Percentiles rank a stretch among this genome's conserved stretches.
These are phyloP conservation scores for Penicillium turbatum DNA, from an alignment of 495 filamentous ascomycete species.

Conservation along the genomic window DNA sequence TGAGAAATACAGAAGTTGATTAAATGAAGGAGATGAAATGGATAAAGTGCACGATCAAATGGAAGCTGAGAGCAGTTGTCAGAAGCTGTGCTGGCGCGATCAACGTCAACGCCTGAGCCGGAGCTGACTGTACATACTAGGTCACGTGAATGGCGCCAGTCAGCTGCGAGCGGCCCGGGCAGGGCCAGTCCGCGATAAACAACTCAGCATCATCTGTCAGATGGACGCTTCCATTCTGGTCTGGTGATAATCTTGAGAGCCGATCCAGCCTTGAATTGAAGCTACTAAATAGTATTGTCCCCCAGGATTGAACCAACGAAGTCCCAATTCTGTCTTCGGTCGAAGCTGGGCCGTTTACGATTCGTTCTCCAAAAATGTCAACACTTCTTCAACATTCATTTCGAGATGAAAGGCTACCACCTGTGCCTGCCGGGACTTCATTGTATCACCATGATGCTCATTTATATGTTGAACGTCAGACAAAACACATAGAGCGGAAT, in stretches of 20 bases:
- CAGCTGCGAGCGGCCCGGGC: slow-evolving; percentile 14
- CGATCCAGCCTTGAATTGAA: background rate
- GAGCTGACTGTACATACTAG: slow-evolving; percentile 21
- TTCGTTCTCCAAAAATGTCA: slow-evolving; percentile 29
- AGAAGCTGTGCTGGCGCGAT: slow-evolving; percentile 36
- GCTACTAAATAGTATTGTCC: slow-evolving; percentile 5
- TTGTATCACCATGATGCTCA: slow-evolving; percentile 38
- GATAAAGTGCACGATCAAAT: slow-evolving; percentile 24
- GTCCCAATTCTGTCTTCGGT: background rate
- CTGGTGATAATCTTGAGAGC: slow-evolving; percentile 19
- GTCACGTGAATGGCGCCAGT: slow-evolving; percentile 23
- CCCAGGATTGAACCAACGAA: background rate
- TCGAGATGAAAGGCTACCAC: slow-evolving; percentile 21
- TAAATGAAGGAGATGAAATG: slow-evolving; percentile 20
- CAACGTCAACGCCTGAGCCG: slow-evolving; percentile 38
- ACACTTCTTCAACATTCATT: slow-evolving; percentile 22
- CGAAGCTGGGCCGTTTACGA: background rate
- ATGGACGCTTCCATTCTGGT: slow-evolving; percentile 17
- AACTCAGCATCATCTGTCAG: slow-evolving; percentile 26
- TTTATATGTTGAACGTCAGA: slow-evolving; percentile 42
- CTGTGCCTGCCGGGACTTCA: slow-evolving; percentile 29
- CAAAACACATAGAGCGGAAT: slow-evolving; percentile 60
- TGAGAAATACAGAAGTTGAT: slow-evolving; percentile 17
- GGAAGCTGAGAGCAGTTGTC: slow-evolving; percentile 32
- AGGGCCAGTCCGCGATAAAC: background rate